Conservation (phyloP, 345 rosid species). For the Populus alba region DNA sequence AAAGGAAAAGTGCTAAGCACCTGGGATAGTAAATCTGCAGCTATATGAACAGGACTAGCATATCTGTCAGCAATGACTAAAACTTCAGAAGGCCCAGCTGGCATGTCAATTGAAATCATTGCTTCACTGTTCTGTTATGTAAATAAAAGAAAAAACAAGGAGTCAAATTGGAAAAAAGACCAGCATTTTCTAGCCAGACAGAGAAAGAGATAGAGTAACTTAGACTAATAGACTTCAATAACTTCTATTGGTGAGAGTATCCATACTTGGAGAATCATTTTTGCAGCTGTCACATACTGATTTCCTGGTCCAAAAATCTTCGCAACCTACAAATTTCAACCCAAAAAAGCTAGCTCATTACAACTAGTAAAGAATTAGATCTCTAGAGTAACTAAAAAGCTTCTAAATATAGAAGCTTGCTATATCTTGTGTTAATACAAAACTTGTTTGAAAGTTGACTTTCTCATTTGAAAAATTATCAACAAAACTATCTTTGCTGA, state of each 20-base stretch:
- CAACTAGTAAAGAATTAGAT: no score
- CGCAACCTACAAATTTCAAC: slow-evolving; percentile 54
- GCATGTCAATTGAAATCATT: slow-evolving; percentile 99
- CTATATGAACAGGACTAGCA: slow-evolving; percentile 85
- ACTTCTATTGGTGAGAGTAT: background rate
- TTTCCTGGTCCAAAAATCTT: slow-evolving; percentile 94
- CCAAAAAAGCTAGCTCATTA: no score
- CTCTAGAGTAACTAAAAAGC: no score
- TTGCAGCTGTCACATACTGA: slow-evolving; percentile 95
- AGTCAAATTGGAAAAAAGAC: background rate
- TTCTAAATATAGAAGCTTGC: no score
- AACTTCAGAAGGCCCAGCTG: slow-evolving; percentile 99
- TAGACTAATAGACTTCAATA: no score
- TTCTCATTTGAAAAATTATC: background rate
- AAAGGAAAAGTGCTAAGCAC: slow-evolving; percentile 24
- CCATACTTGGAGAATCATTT: slow-evolving; percentile 88
- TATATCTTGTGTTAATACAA: no score
- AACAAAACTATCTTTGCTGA: background rate
- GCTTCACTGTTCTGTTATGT: slow-evolving; percentile 86
- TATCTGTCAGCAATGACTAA: slow-evolving; percentile 79
- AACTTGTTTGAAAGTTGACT: background rate
- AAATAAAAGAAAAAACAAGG: background rate
- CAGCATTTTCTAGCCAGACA: background rate
- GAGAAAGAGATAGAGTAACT: background rate
- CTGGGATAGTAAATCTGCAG: slow-evolving; percentile 94